Evolutionary conservation across 225 moss, liverwort and hornwort species (phyloP).

Genomic region (Polytrichum commune): DNA sequence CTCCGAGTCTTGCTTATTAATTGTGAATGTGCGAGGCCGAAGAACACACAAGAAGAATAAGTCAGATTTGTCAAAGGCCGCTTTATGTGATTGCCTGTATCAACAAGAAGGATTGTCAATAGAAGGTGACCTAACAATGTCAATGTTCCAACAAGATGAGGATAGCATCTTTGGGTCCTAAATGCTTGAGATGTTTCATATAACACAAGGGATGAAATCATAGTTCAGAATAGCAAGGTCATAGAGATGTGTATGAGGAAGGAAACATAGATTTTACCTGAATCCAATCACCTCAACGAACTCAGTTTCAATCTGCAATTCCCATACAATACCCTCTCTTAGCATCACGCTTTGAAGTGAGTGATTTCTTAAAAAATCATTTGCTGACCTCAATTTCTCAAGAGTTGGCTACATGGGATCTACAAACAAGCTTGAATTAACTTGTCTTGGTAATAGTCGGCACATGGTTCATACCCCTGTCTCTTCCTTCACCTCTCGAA

Average conservation of each 20-base stretch:
- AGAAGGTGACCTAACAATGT: neutral
- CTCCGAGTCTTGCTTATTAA: constrained; percentile 37
- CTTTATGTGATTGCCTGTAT: constrained; percentile 43
- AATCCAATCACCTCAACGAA: constrained; percentile 53
- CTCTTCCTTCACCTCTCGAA: constrained; percentile 52
- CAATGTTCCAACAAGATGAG: neutral
- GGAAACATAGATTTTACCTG: constrained; percentile 10
- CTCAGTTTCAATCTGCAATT: constrained; percentile 47
- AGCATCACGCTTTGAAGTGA: too few relatives aligned
- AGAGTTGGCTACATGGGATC: too few relatives aligned
- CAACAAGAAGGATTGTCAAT: neutral
- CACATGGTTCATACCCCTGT: constrained; percentile 29
- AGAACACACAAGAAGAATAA: constrained; percentile 48
- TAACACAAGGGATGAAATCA: neutral
- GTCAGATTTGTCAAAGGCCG: constrained; percentile 46
- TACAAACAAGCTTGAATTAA: neutral
- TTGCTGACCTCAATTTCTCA: too few relatives aligned
- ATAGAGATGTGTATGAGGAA: neutral
- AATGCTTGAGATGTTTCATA: neutral
- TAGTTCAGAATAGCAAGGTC: too few relatives aligned
- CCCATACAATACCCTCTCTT: too few relatives aligned
- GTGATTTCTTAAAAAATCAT: too few relatives aligned
- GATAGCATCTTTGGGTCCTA: too few relatives aligned
- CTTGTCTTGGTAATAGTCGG: too few relatives aligned
- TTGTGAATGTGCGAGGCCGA: constrained; percentile 28